Conservation (phyloP, 1,284 basidiomycete genomes). For the Apiotrichum akiyoshidainum region DNA sequence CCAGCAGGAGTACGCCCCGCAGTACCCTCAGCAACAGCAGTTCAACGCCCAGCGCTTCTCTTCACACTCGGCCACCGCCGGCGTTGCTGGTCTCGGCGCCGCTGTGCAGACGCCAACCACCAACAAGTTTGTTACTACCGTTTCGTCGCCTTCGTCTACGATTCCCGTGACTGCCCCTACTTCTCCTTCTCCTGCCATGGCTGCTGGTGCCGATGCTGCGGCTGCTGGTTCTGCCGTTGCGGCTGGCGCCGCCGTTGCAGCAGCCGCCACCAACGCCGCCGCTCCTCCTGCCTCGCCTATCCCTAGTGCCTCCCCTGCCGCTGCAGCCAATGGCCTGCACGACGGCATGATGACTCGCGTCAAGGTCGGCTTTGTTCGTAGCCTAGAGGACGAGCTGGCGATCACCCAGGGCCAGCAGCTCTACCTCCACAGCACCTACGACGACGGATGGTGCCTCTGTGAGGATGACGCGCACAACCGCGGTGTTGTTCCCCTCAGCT, state of each 20-base stretch:
- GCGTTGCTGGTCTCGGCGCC: conserved; percentile 19
- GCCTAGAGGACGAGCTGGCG: conserved; percentile 50
- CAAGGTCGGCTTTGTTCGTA: conserved; percentile 48
- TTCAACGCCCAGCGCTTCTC: no score
- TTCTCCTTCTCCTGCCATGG: neutral
- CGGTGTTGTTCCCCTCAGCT: conserved; percentile 49
- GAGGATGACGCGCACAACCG: conserved; percentile 43
- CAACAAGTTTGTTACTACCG: neutral
- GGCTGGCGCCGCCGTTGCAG: conserved; percentile 7
- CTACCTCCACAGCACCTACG: conserved; percentile 48
- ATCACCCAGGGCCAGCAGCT: conserved; percentile 50
- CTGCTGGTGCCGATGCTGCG: conserved; percentile 3
- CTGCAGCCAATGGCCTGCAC: conserved; percentile 24
- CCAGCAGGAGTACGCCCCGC: neutral
- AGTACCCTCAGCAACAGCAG: neutral
- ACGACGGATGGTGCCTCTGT: conserved; percentile 51
- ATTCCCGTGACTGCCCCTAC: neutral
- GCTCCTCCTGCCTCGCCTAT: neutral
- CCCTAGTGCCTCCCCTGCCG: conserved; percentile 1
- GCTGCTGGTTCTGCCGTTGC: conserved; percentile 5
- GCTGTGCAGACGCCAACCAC: conserved; percentile 5
- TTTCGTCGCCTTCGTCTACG: neutral
- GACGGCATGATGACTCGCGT: conserved; percentile 46
- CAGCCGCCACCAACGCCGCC: conserved; percentile 9
- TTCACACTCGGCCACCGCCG: conserved; percentile 6